phyloP scores from a whole-genome alignment of 2,329 filamentous ascomycete species.

The Hymenoscyphus occultus region DNA sequence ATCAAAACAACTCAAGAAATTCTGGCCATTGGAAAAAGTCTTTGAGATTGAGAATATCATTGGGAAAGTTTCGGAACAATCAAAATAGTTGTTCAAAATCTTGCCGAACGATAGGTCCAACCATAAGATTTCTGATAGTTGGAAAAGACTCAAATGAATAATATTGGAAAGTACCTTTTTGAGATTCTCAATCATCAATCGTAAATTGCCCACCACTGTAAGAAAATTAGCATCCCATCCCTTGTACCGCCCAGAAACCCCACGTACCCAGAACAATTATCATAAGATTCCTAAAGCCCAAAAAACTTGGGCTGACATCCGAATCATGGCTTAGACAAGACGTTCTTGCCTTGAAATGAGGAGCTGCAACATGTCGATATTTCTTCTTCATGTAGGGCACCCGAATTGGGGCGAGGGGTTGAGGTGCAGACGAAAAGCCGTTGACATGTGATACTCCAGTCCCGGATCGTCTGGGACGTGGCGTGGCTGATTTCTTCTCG shows the following conservation, averaged over 20 bases:
- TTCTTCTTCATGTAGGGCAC: slow-evolving; percentile 50
- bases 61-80: not conserved
- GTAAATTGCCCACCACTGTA: slow-evolving; percentile 84
- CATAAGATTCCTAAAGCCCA: slow-evolving; percentile 95
- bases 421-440: slow-evolving; percentile 20
- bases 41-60: not conserved
- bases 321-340: slow-evolving; percentile 88
- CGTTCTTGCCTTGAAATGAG: slow-evolving; percentile 68
- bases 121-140: too few relatives aligned
- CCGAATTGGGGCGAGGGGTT: slow-evolving; percentile 28
- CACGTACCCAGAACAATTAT: slow-evolving; percentile 78
- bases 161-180: slow-evolving; percentile 63
- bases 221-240: slow-evolving; percentile 12
- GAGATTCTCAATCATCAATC: slow-evolving; percentile 94
- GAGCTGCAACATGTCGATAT: slow-evolving; percentile 88
- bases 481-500: slow-evolving; percentile 25
- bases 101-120: too few relatives aligned
- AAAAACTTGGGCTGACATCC: slow-evolving; percentile 71
- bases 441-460: slow-evolving; percentile 28
- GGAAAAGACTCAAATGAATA: too few relatives aligned
- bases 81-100: too few relatives aligned
- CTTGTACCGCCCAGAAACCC: not conserved
- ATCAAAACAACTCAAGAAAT: not conserved
- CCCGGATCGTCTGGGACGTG: slow-evolving; percentile 12
- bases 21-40: not conserved